These are phyloP conservation scores for Pythium apleroticum DNA, from an alignment of 352 stramenopile species.

Conservation along the genomic window DNA sequence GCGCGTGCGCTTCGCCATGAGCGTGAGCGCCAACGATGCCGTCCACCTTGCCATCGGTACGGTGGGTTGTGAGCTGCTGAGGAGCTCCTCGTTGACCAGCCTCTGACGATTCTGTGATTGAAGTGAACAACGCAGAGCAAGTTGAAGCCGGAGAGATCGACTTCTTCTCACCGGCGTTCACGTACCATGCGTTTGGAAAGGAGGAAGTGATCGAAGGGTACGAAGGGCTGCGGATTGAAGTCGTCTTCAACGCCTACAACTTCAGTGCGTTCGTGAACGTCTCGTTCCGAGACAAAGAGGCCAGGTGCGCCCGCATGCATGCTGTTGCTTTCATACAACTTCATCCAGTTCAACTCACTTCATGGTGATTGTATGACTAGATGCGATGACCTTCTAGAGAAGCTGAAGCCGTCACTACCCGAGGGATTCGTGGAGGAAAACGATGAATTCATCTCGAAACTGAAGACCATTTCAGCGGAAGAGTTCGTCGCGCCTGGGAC, in stretches of 20 bases:
- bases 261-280: slow-evolving; percentile 63
- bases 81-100: not conserved
- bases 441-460: slow-evolving; percentile 31
- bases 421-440: slow-evolving; percentile 44
- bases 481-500: slow-evolving; percentile 44
- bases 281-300: slow-evolving; percentile 49
- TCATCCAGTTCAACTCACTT: not conserved
- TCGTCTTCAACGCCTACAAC: slow-evolving; percentile 66
- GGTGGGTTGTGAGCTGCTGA: slow-evolving; percentile 4
- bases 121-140: slow-evolving; percentile 43
- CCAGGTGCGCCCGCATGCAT: slow-evolving; percentile 25
- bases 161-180: slow-evolving; percentile 70
- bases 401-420: slow-evolving; percentile 48
- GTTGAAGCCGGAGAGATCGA: slow-evolving; percentile 41
- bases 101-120: slow-evolving; percentile 4
- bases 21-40: slow-evolving; percentile 44
- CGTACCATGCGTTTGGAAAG: slow-evolving; percentile 81
- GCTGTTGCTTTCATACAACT: not conserved
- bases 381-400: slow-evolving; percentile 50
- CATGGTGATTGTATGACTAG: slow-evolving; percentile 17
- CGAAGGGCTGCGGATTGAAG: slow-evolving; percentile 47
- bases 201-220: slow-evolving; percentile 73
- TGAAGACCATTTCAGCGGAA: slow-evolving; percentile 20
- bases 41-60: slow-evolving; percentile 63
- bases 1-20: slow-evolving; percentile 63